These are phyloP conservation scores for Naganishia sp. DNA, from an alignment of 1,284 basidiomycete genomes.

Conservation along the genomic window DNA sequence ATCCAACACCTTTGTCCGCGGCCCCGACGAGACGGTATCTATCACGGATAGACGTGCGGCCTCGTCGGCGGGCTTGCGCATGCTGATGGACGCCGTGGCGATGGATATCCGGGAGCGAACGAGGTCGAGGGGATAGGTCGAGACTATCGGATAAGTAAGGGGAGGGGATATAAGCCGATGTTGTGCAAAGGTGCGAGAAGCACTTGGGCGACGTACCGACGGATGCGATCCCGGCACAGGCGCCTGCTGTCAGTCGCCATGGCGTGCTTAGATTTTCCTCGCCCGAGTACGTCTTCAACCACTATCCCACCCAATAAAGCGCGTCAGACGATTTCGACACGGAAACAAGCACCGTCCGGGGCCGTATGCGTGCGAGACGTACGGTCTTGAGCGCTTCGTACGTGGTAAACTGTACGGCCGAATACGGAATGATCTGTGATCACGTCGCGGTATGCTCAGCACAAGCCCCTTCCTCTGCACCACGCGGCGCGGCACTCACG, in stretches of 20 bases:
- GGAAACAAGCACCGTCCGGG: no score
- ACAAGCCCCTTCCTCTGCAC: no score
- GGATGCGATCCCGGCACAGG: slow-evolving; percentile 84
- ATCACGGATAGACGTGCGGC: neutral
- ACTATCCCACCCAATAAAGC: neutral
- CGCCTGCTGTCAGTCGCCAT: slow-evolving; percentile 76
- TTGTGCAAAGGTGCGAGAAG: neutral
- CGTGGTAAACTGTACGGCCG: slow-evolving; percentile 85
- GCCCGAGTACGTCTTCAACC: slow-evolving; percentile 54
- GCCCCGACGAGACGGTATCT: neutral
- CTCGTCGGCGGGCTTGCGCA: slow-evolving; percentile 35
- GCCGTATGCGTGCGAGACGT: slow-evolving; percentile 30
- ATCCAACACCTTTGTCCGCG: slow-evolving; percentile 37
- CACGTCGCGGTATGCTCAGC: neutral
- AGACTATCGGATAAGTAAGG: slow-evolving; percentile 36
- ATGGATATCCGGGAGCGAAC: slow-evolving; percentile 90
- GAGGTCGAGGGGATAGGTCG: slow-evolving; percentile 91
- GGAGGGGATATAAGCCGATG: neutral
- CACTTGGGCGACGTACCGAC: slow-evolving; percentile 63
- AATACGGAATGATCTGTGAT: slow-evolving; percentile 57
- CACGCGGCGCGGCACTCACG: slow-evolving; percentile 37
- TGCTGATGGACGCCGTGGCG: slow-evolving; percentile 70
- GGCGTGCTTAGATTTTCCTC: slow-evolving; percentile 76
- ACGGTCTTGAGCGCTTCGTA: slow-evolving; percentile 83
- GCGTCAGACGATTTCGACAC: no score